These are phyloP conservation scores for Penicillium sclerotigenum DNA, from an alignment of 2,329 filamentous ascomycete species.

Conservation along the genomic window DNA sequence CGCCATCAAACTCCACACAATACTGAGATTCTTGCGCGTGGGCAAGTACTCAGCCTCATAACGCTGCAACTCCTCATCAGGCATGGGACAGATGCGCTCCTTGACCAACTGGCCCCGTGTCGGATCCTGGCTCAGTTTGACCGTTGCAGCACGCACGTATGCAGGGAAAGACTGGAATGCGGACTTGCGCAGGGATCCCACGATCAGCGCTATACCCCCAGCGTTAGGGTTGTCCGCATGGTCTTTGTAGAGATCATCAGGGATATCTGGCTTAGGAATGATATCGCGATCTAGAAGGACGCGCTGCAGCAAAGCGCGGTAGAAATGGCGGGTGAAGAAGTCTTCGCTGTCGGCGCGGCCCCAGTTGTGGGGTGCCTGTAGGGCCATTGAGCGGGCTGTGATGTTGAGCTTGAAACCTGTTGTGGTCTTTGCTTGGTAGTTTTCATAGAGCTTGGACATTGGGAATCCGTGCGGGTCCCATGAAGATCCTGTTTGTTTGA, in stretches of 20 bases:
- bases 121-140: slow-evolving; percentile 66
- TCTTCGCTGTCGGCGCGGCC: slow-evolving; percentile 71
- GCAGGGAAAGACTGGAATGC: slow-evolving; percentile 71
- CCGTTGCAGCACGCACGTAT: slow-evolving; percentile 77
- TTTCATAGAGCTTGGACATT: slow-evolving; percentile 70
- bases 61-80: slow-evolving; percentile 67
- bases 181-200: slow-evolving; percentile 77
- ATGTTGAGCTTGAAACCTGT: slow-evolving; percentile 82
- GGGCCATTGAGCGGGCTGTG: slow-evolving; percentile 96
- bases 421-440: slow-evolving; percentile 53
- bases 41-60: slow-evolving; percentile 66
- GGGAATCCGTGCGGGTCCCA: slow-evolving; percentile 90
- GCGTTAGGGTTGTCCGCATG: slow-evolving; percentile 23
- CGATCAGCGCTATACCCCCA: slow-evolving; percentile 68
- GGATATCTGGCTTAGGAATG: slow-evolving; percentile 55
- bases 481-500: slow-evolving; percentile 65
- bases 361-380: slow-evolving; percentile 95
- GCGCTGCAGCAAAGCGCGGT: slow-evolving; percentile 81
- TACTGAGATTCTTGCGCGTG: slow-evolving; percentile 74
- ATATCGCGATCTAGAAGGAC: slow-evolving; percentile 86
- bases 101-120: slow-evolving; percentile 60
- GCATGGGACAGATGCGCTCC: slow-evolving; percentile 65
- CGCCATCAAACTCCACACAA: slow-evolving; percentile 94
- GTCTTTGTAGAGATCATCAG: slow-evolving; percentile 29
- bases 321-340: slow-evolving; percentile 94